Conservation (phyloP, 2,329 filamentous ascomycete genomes). For the Bipolaris bicolor region DNA sequence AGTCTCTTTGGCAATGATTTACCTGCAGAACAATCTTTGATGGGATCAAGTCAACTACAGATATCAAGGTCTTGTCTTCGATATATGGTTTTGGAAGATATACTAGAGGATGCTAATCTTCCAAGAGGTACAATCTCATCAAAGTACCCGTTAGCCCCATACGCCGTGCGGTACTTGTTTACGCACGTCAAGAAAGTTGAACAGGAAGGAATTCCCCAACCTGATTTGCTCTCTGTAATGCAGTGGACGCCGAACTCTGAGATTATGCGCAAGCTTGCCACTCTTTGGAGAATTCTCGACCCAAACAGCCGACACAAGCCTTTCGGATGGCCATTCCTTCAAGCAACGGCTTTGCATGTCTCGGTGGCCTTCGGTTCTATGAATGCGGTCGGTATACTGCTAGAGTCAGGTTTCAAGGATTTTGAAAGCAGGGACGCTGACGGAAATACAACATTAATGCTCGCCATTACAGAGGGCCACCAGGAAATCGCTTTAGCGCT, state of each 20-base stretch:
- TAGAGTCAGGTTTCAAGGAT: not conserved
- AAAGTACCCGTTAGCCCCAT: not conserved
- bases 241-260: not conserved
- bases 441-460: not conserved
- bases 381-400: not conserved
- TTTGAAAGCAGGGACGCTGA: not conserved
- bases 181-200: not conserved
- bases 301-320: not conserved
- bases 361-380: not conserved
- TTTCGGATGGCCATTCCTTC: not conserved
- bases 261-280: not conserved
- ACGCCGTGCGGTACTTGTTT: not conserved
- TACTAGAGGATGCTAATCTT: not conserved
- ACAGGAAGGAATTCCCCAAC: not conserved
- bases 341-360: not conserved
- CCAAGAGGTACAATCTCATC: not conserved
- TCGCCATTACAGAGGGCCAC: not conserved
- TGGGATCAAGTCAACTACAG: constrained; percentile 18
- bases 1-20: not conserved
- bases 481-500: not conserved
- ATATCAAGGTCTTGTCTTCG: constrained; percentile 25
- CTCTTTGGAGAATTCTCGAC: not conserved
- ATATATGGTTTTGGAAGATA: not conserved
- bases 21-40: constrained; percentile 16
- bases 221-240: not conserved